Evolutionary conservation across 1,284 basidiomycete species (phyloP).

Genomic region (Abortiporus biennis): DNA sequence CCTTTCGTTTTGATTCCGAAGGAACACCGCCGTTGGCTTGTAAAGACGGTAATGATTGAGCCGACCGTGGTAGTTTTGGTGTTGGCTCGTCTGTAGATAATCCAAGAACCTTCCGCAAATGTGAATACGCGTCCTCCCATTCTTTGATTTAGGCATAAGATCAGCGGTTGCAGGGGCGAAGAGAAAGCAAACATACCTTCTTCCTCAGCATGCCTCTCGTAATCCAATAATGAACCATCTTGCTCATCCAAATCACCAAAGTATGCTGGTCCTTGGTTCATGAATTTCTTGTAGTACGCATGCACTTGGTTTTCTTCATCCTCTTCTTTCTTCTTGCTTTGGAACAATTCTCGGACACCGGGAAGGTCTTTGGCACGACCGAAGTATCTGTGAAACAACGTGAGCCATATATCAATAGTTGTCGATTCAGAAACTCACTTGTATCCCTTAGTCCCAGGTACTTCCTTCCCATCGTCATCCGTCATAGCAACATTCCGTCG

Average conservation of each 20-base stretch:
- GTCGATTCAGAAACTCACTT: slow-evolving; percentile 61
- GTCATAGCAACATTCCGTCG: slow-evolving; percentile 86
- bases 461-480: slow-evolving; percentile 92
- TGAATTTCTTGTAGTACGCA: slow-evolving; percentile 84
- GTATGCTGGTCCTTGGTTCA: slow-evolving; percentile 83
- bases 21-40: slow-evolving; percentile 15
- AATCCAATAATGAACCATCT: slow-evolving; percentile 64
- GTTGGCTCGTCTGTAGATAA: slow-evolving; percentile 44
- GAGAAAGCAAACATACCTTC: slow-evolving; percentile 48
- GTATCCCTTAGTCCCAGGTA: slow-evolving; percentile 96
- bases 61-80: slow-evolving; percentile 45
- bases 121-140: slow-evolving; percentile 65
- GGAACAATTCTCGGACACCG: slow-evolving; percentile 91
- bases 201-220: slow-evolving; percentile 68
- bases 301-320: slow-evolving; percentile 79
- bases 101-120: slow-evolving; percentile 51
- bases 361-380: slow-evolving; percentile 95
- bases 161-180: not conserved
- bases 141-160: slow-evolving; percentile 33
- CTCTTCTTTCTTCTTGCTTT: slow-evolving; percentile 76
- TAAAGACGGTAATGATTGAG: slow-evolving; percentile 18
- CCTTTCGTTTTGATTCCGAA: slow-evolving; percentile 45
- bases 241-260: slow-evolving; percentile 90
- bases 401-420: not conserved
- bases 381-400: slow-evolving; percentile 68